Evolutionary conservation across 2,329 filamentous ascomycete species (phyloP).

Genomic region (Purpureocillium lavendulum): DNA sequence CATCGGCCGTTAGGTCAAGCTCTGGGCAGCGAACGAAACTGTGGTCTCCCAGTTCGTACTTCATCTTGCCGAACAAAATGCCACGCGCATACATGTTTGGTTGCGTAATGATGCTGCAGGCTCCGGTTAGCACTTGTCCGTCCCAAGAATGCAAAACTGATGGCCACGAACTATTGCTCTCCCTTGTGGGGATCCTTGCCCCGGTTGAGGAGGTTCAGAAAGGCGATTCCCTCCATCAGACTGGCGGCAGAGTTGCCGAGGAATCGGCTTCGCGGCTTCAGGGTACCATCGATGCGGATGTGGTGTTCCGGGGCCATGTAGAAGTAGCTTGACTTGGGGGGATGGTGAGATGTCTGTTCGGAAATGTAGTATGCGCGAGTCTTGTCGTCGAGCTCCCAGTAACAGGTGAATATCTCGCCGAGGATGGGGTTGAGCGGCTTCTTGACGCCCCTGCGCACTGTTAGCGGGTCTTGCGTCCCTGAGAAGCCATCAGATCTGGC

Average conservation of each 20-base stretch:
- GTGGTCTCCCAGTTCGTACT: constrained; percentile 95
- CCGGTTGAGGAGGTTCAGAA: constrained; percentile 73
- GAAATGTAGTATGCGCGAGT: constrained; percentile 92
- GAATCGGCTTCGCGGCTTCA: constrained; percentile 93
- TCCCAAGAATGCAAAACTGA: too few species aligned
- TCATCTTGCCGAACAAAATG: constrained; percentile 98
- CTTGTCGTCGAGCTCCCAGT: constrained; percentile 83
- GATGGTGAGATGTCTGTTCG: constrained; percentile 96
- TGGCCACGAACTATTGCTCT: constrained; percentile 72
- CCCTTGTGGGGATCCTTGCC: constrained; percentile 56
- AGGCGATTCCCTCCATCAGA: constrained; percentile 94
- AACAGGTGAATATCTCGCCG: constrained; percentile 89
- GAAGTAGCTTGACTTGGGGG: constrained; percentile 98
- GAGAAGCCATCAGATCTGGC: not conserved
- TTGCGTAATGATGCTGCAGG: constrained; percentile 73
- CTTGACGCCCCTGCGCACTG: constrained; percentile 70
- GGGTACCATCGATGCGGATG: constrained; percentile 88
- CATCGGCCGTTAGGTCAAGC: constrained; percentile 74
- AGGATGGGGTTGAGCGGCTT: constrained; percentile 96
- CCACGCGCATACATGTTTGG: constrained; percentile 98
- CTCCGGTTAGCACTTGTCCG: constrained; percentile 4
- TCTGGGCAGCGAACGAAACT: constrained; percentile 90
- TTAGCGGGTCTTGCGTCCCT: not conserved
- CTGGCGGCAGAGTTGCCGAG: constrained; percentile 95
- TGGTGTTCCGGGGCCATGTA: constrained; percentile 93